Evolutionary conservation across 2,329 filamentous ascomycete genomes (phyloP).

Genomic region (Diplodia scrobiculata): DNA sequence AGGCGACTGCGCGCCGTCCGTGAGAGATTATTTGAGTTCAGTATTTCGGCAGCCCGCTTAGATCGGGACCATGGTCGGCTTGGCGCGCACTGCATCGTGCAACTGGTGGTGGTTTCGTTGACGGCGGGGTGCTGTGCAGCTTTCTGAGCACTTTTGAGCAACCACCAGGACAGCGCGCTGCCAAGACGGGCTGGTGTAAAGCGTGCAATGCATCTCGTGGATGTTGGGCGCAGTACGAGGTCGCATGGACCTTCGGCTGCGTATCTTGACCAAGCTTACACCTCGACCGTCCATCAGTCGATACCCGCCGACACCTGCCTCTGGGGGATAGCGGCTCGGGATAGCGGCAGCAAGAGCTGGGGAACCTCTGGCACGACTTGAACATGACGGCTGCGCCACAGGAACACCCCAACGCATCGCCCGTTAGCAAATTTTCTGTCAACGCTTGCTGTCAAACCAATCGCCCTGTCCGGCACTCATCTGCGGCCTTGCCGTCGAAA

Average conservation of each 20-base stretch:
- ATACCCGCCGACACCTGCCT: constrained; percentile 6
- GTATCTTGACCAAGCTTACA: constrained; percentile 13
- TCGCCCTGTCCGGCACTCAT: not conserved
- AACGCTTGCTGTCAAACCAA: constrained; percentile 2
- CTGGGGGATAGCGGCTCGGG: constrained; percentile 1
- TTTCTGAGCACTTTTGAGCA: constrained; percentile 9
- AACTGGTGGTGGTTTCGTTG: not conserved
- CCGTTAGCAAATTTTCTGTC: not conserved
- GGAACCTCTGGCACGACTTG: not conserved
- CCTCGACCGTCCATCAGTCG: not conserved
- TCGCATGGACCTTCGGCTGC: constrained; percentile 21
- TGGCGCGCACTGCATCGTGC: constrained; percentile 1
- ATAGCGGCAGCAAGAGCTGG: constrained; percentile 11
- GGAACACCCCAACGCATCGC: not conserved
- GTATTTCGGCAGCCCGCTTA: not conserved
- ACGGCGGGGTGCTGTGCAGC: not conserved
- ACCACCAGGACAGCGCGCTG: not conserved
- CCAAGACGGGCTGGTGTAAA: constrained; percentile 19
- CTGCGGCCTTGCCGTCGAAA: not conserved
- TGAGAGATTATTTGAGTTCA: constrained; percentile 1
- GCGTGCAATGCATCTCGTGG: not conserved
- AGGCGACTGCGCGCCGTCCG: not conserved
- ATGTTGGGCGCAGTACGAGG: not conserved
- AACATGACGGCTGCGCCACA: constrained; percentile 7
- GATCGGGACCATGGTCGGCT: not conserved